Base-by-base conservation (phyloP, 306 rosid genomes). In the Luffa acutangula region DNA sequence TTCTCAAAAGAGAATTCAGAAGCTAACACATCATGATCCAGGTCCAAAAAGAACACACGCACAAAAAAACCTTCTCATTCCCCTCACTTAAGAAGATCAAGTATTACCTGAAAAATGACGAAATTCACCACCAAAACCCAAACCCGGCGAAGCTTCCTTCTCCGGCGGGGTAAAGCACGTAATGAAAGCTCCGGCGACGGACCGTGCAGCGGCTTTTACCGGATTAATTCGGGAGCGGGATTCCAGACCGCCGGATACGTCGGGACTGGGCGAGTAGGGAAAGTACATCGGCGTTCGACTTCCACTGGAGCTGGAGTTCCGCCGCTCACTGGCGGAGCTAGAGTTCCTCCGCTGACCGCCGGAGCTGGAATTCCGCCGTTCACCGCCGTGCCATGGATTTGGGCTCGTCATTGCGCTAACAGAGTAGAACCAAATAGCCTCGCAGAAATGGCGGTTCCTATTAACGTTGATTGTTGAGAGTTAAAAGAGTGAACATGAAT, bases 141-240 rank as follows among this genome's bases (percentile, higher is more conserved):
- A 13, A 75, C 85, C 83, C 79, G 25, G 77, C 41, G 93, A 88
- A 76, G 21, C 85, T 39, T 58, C 85, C 5, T 74, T n/a, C 37
- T 89, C 90, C 80, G 98, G 97, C 18, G 97, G 93, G 2, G 91
- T 81, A 84, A 96, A 91, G 88, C 99, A 93, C 9, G 86, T 63
- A 13, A 81, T 45, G 53, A 96, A 91, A 18, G 84, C 76, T 57
- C 94, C 90, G 3, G 85, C 92, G 8, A 93, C 57, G 6, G 96
- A 87, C 48, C 85, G 88, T 7, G 93, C 93, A 3, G 88, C 98
- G 33, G 78, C 77, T 6, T 85, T 36, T 7, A 91, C 79, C 1
- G 91, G 79, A 54, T 77, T 86, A 18, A 80, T 83, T 43, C 83
- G 21, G 17, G 87, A 48, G 79, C 59, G 53, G 70, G 93, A 85